Base-by-base conservation (phyloP, 495 filamentous ascomycete genomes). In the Clohesyomyces aquaticus region DNA sequence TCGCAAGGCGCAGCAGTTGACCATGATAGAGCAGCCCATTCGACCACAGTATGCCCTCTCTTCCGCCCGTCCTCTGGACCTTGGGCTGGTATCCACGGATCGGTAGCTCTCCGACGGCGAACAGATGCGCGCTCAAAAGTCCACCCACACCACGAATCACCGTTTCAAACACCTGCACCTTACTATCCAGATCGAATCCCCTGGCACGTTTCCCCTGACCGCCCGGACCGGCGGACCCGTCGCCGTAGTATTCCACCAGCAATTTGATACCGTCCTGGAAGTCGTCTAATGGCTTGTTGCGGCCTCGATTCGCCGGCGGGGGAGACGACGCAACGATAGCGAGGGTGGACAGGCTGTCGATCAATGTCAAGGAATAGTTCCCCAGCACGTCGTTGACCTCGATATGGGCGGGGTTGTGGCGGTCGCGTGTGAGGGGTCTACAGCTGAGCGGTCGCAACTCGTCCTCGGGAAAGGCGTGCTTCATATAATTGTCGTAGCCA, bases 81-180 rank as follows among this genome's bases (percentile, higher is more conserved):
- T 50, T 76, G 60, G 35, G 85, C 2, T 82, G 65, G 72, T 96
- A 97, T 28, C 88, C 86, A 23, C 77, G 80, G 53, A 97, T 96
- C 0, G 93, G 93, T 35, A 96, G 77, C 22, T 94, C 91, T 35
- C 91, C 93, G 47, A 91, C 78, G 14, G 94, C 92, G 73, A 98
- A 98, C 23, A 96, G 79, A 77, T 98, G 94, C 6, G 95, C 91
- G 67, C 91, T 96, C 47, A 98, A 78, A 28, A 98, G 77, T 21
- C 94, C 94, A 18, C 95, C 94, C 52, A 98, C 82, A 26, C 93
- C 93, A 65, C 94, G 82, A 72, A 98, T 98, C 10, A 96, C 92
- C 1, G 92, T 96, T 76, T 98, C 94, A 72, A 98, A 98, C 32
- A 98, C 91, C 76, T 98, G 91, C 9, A 98, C 94, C 75, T 97